phyloP scores from a whole-genome alignment of 2,329 filamentous ascomycete genomes.

The Phoma sp. region DNA sequence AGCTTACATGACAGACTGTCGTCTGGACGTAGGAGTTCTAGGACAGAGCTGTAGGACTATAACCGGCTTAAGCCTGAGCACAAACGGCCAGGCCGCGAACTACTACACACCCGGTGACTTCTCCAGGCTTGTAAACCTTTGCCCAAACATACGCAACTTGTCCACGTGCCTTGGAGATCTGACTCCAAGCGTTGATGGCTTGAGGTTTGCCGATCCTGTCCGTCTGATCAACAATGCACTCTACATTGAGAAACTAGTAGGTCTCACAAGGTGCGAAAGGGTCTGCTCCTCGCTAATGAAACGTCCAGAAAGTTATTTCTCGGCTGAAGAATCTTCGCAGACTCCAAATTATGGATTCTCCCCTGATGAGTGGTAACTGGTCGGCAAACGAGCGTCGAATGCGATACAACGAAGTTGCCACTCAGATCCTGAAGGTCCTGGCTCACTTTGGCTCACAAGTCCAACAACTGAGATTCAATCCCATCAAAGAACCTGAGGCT shows the following conservation, averaged over 20 bases:
- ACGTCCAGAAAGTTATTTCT: background rate
- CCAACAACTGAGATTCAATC: no score
- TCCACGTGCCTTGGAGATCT: no score
- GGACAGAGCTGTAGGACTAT: no score
- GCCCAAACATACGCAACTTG: no score
- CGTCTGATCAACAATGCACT: no score
- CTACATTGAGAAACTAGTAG: no score
- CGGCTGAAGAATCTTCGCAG: background rate
- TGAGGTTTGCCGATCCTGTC: no score
- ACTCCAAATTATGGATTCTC: background rate
- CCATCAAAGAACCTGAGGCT: no score
- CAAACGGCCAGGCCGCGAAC: background rate
- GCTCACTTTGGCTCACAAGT: background rate
- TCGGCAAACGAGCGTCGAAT: background rate
- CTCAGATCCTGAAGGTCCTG: background rate
- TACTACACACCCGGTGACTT: background rate
- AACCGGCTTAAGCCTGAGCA: background rate
- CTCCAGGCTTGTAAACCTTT: no score
- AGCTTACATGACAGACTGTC: no score
- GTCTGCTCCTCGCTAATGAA: background rate
- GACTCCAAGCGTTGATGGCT: no score
- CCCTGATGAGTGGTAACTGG: background rate
- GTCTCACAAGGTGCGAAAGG: no score
- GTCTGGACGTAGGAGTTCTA: background rate
- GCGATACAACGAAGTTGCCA: background rate